Evolutionary conservation across 352 stramenopile genomes (phyloP).

Genomic region (Globisporangium viniferum): DNA sequence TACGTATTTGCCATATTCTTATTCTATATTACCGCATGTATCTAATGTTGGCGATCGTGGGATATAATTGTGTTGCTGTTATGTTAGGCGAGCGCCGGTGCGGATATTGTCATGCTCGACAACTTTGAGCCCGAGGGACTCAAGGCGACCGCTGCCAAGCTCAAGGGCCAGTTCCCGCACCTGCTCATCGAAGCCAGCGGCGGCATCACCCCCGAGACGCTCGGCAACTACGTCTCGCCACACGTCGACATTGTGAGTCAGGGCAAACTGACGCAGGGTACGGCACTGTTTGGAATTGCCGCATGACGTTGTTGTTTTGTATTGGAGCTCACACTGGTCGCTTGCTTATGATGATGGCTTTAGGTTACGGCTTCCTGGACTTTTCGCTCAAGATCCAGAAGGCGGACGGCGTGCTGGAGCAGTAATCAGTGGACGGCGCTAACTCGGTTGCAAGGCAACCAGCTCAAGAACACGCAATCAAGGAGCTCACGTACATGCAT

Average conservation of each 20-base stretch:
- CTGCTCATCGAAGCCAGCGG: conserved; percentile 97
- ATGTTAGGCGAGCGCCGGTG: conserved; percentile 51
- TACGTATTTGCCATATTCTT: conserved; percentile 14
- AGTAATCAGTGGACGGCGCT: conserved; percentile 13
- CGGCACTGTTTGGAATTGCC: background rate
- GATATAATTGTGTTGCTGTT: background rate
- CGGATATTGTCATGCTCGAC: conserved; percentile 98
- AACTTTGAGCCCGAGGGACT: conserved; percentile 95
- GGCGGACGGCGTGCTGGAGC: conserved; percentile 52
- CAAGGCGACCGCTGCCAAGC: conserved; percentile 85
- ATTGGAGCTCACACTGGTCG: background rate
- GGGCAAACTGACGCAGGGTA: conserved; percentile 96
- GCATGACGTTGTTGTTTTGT: background rate
- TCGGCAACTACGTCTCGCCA: conserved; percentile 91
- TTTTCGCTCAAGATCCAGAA: conserved; percentile 98
- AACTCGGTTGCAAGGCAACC: background rate
- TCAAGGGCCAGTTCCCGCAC: conserved; percentile 95
- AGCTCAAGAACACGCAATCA: background rate
- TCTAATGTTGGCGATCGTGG: background rate
- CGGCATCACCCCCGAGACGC: conserved; percentile 95
- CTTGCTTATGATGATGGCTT: background rate
- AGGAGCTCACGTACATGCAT: background rate
- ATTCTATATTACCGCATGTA: too few species aligned
- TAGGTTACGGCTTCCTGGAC: conserved; percentile 93
- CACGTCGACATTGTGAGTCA: conserved; percentile 97